A percentile compares a stretch with the other conserved stretches of the same genome.
These are phyloP conservation scores for Nephelium lappaceum DNA, from an alignment of 345 rosid genomes.

Conservation along the genomic window DNA sequence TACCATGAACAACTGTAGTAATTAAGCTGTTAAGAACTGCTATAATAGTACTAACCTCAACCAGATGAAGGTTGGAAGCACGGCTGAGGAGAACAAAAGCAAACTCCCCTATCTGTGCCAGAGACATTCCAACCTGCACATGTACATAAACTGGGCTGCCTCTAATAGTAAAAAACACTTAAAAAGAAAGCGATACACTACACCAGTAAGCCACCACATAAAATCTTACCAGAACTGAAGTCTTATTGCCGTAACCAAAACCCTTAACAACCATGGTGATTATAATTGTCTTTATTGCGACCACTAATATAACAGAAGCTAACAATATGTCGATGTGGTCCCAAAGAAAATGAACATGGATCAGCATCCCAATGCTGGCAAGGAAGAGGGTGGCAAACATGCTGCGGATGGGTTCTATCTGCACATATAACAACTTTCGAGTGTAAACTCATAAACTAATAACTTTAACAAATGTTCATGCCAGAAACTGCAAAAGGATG, in stretches of 20 bases:
- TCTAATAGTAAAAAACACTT: neutral
- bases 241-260: slow-evolving; percentile 85
- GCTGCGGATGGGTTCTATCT: slow-evolving; percentile 89
- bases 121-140: slow-evolving; percentile 81
- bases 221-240: slow-evolving; percentile 74
- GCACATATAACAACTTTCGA: slow-evolving; percentile 6
- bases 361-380: slow-evolving; percentile 91
- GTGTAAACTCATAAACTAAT: neutral
- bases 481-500: neutral
- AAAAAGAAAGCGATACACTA: neutral
- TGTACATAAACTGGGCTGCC: slow-evolving; percentile 14
- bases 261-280: slow-evolving; percentile 68
- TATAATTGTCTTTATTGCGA: slow-evolving; percentile 66
- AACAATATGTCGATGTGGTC: slow-evolving; percentile 79
- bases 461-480: neutral
- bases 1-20: neutral
- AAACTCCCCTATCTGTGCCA: slow-evolving; percentile 96
- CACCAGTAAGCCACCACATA: neutral
- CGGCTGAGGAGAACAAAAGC: slow-evolving; percentile 95
- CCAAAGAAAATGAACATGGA: slow-evolving; percentile 89
- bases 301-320: slow-evolving; percentile 78
- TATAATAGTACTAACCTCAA: slow-evolving; percentile 60
- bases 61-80: slow-evolving; percentile 89
- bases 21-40: neutral
- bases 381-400: slow-evolving; percentile 90